Evolutionary conservation across 345 rosid genomes (phyloP).

Genomic region (Anastatica hierochuntica): DNA sequence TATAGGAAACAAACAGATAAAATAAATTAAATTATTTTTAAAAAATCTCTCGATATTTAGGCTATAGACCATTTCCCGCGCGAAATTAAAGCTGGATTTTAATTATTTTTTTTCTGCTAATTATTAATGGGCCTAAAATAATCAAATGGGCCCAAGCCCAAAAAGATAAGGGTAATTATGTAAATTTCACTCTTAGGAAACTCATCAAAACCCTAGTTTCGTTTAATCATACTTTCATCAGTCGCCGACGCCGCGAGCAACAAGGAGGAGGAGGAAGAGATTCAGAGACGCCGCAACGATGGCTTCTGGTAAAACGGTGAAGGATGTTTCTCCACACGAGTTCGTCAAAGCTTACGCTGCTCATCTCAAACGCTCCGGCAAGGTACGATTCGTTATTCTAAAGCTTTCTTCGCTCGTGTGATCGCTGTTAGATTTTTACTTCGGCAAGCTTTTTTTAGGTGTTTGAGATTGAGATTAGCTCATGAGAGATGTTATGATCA

Average conservation of each 20-base stretch:
- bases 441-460: no score
- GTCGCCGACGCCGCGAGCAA: constrained; percentile 19
- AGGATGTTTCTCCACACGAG: constrained; percentile 31
- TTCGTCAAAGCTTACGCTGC: constrained; percentile 31
- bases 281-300: no score
- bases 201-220: neutral
- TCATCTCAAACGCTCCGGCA: constrained; percentile 29
- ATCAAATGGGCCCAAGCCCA: neutral
- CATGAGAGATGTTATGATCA: neutral
- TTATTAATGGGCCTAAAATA: neutral
- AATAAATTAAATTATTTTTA: no score
- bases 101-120: no score
- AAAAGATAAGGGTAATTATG: neutral
- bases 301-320: constrained; percentile 25
- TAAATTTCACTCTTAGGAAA: neutral
- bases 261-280: constrained; percentile 3
- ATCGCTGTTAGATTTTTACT: no score
- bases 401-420: no score
- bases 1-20: no score
- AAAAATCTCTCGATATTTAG: no score
- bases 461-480: neutral
- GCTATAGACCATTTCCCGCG: no score
- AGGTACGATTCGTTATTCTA: constrained; percentile 9
- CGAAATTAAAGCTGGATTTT: no score
- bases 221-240: neutral